Percentiles rank a stretch among this genome's conserved stretches.
Conservation (phyloP, 2,329 filamentous ascomycete species). For the Myriosclerotinia scirpicola region DNA sequence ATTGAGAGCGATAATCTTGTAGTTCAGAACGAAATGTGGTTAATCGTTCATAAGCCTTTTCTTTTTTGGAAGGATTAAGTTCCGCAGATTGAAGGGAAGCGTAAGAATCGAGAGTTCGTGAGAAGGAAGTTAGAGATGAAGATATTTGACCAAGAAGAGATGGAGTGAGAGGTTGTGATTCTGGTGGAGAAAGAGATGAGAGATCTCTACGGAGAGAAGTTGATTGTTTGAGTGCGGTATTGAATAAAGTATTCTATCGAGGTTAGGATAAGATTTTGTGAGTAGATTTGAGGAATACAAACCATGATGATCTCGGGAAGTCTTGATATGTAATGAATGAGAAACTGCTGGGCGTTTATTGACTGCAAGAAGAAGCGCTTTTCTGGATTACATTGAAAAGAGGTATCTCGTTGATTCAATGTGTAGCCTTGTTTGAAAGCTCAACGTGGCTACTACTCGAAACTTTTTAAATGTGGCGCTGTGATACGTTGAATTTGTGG, state of each 20-base stretch:
- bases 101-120: conserved; percentile 92
- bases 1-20: conserved; percentile 72
- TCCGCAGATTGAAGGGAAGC: conserved; percentile 81
- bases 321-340: neutral
- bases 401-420: neutral
- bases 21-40: conserved; percentile 84
- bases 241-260: conserved; percentile 77
- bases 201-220: conserved; percentile 77
- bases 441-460: conserved; percentile 19
- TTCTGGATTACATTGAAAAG: neutral
- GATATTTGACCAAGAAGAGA: conserved; percentile 72
- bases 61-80: conserved; percentile 84
- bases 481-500: neutral
- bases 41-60: conserved; percentile 83
- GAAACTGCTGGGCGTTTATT: neutral
- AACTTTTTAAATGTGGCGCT: conserved; percentile 8
- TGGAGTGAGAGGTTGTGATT: conserved; percentile 52
- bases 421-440: conserved; percentile 19
- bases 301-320: conserved; percentile 9
- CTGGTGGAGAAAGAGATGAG: conserved; percentile 61
- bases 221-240: conserved; percentile 81
- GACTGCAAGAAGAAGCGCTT: no score
- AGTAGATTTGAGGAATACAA: neutral
- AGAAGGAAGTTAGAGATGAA: conserved; percentile 76
- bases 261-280: neutral